These are phyloP conservation scores for Rosa hybrid DNA, from an alignment of 331 rosid species.

Conservation along the genomic window DNA sequence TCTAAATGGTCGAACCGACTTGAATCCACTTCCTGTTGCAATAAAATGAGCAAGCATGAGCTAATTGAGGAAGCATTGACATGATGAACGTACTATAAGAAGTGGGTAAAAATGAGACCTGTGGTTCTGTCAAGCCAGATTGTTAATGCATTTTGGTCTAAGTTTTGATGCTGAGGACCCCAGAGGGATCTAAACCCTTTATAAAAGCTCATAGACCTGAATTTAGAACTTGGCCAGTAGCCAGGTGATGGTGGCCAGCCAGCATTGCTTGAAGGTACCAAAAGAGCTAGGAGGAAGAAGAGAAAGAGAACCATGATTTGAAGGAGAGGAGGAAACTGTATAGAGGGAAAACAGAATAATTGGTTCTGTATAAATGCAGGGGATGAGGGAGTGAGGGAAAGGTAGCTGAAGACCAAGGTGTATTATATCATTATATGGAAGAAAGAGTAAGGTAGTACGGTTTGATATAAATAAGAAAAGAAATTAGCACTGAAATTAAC, in stretches of 20 bases:
- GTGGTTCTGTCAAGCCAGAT: slow-evolving; percentile 89
- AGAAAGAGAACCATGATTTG: slow-evolving; percentile 53
- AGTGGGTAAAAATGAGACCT: slow-evolving; percentile 38
- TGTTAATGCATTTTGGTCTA: slow-evolving; percentile 59
- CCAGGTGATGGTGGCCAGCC: slow-evolving; percentile 90
- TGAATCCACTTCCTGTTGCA: slow-evolving; percentile 85
- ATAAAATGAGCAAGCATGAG: background rate
- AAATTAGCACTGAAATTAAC: background rate
- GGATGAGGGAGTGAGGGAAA: slow-evolving; percentile 19
- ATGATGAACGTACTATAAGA: background rate
- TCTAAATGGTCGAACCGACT: slow-evolving; percentile 78
- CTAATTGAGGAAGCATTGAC: background rate
- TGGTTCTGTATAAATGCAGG: slow-evolving; percentile 44
- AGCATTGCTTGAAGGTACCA: slow-evolving; percentile 59
- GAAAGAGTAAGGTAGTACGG: slow-evolving; percentile 31
- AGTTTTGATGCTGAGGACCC: slow-evolving; percentile 81
- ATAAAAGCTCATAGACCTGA: slow-evolving; percentile 62
- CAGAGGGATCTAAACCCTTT: slow-evolving; percentile 77
- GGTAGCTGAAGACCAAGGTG: slow-evolving; percentile 30
- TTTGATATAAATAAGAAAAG: slow-evolving; percentile 52
- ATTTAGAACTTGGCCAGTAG: slow-evolving; percentile 81
- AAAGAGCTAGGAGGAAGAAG: slow-evolving; percentile 44
- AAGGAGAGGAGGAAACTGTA: slow-evolving; percentile 15
- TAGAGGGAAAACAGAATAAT: slow-evolving; percentile 45
- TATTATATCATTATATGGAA: slow-evolving; percentile 9